Evolutionary conservation across 148 eudicot species (phyloP).

Genomic region (Pouteria glomerata): DNA sequence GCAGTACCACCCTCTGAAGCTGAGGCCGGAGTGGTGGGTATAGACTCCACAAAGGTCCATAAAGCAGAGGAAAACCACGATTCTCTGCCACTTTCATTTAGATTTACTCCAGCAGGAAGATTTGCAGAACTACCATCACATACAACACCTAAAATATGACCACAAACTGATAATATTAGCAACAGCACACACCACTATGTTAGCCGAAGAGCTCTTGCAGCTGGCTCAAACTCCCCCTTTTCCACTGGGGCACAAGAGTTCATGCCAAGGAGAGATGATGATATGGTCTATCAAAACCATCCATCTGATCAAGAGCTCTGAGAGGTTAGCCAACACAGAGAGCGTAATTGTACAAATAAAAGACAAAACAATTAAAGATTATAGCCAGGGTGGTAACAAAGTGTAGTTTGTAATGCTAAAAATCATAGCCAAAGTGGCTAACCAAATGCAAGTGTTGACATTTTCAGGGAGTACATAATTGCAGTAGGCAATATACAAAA

Average conservation of each 20-base stretch:
- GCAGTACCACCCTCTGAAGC: constrained; percentile 72
- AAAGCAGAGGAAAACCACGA: constrained; percentile 60
- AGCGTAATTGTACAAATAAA: constrained; percentile 1
- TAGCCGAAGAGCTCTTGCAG: constrained; percentile 39
- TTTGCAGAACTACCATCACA: constrained; percentile 28
- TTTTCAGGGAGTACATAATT: too few relatives aligned
- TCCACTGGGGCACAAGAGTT: constrained; percentile 46
- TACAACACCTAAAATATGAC: constrained; percentile 70
- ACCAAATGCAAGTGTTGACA: too few relatives aligned
- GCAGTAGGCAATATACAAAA: too few relatives aligned
- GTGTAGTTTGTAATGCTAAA: too few relatives aligned
- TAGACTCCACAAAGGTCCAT: constrained; percentile 83
- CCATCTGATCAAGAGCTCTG: constrained; percentile 58
- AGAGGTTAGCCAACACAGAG: constrained; percentile 19
- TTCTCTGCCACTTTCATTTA: constrained; percentile 26
- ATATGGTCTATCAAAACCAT: constrained; percentile 34
- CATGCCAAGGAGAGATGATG: constrained; percentile 36
- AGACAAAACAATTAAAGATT: not conserved
- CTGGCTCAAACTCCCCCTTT: constrained; percentile 40
- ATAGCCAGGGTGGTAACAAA: too few relatives aligned
- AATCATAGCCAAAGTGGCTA: too few relatives aligned
- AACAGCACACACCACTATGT: constrained; percentile 16
- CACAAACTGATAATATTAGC: constrained; percentile 47
- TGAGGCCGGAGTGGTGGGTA: constrained; percentile 91
- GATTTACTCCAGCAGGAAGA: constrained; percentile 23